These are phyloP conservation scores for Trichoderma parareesei DNA, from an alignment of 495 filamentous ascomycete genomes.

Conservation along the genomic window DNA sequence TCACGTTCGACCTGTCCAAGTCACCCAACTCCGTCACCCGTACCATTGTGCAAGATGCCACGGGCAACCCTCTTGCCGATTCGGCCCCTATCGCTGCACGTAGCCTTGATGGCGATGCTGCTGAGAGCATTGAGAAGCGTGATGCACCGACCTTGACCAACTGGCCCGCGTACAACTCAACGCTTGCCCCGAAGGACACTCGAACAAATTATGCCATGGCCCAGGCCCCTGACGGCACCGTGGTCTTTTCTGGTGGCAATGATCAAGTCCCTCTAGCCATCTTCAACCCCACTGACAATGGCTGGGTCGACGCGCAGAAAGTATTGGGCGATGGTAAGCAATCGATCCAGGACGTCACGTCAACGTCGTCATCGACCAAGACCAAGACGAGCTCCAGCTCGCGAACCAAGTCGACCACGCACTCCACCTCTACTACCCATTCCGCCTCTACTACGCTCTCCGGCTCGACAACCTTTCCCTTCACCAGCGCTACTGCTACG, in stretches of 20 bases:
- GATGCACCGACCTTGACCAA: constrained; percentile 39
- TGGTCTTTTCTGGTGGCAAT: constrained; percentile 72
- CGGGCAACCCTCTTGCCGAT: constrained; percentile 37
- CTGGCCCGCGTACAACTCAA: constrained; percentile 73
- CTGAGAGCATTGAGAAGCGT: constrained; percentile 19
- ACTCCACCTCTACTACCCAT: constrained; percentile 33
- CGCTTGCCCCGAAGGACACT: constrained; percentile 54
- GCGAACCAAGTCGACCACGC: constrained; percentile 28
- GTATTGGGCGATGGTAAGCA: constrained; percentile 46
- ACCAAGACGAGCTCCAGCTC: constrained; percentile 15
- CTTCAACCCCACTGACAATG: constrained; percentile 71
- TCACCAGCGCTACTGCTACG: constrained; percentile 16
- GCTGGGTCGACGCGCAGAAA: constrained; percentile 69
- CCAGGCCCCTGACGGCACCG: constrained; percentile 47
- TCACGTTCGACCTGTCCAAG: constrained; percentile 67
- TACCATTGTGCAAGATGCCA: constrained; percentile 42
- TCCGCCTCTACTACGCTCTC: constrained; percentile 24
- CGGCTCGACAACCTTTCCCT: constrained; percentile 29
- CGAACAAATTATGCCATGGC: constrained; percentile 41
- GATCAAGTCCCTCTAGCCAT: constrained; percentile 58
- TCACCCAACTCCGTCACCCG: constrained; percentile 72
- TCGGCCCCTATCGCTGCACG: constrained; percentile 26
- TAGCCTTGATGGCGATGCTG: constrained; percentile 13
- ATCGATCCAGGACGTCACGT: constrained; percentile 27
- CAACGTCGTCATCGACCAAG: constrained; percentile 20